Evolutionary conservation across 2,329 filamentous ascomycete genomes (phyloP).

Genomic region (Xylariaceae sp.): DNA sequence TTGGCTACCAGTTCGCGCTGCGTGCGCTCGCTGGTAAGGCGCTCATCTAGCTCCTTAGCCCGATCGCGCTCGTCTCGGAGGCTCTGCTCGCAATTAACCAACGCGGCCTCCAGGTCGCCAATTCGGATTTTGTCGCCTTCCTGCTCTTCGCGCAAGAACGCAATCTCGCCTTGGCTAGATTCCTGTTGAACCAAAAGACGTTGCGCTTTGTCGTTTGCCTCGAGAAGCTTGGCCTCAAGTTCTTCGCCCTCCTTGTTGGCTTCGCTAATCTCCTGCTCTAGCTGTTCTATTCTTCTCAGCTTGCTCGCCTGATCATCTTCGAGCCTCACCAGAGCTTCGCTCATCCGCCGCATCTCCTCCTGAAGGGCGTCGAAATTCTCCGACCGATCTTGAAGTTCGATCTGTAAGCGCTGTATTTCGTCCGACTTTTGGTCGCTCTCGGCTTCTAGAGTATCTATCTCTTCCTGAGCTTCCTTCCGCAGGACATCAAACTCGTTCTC

Average conservation of each 20-base stretch:
- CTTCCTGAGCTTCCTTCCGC: constrained; percentile 65
- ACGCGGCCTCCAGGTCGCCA: constrained; percentile 82
- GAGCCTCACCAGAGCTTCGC: constrained; percentile 80
- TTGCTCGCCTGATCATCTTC: constrained; percentile 89
- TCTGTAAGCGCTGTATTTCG: constrained; percentile 69
- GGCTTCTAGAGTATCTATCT: constrained; percentile 67
- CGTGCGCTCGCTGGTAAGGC: constrained; percentile 77
- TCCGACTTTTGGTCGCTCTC: constrained; percentile 74
- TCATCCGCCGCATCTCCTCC: constrained; percentile 89
- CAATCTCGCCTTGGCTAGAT: constrained; percentile 88
- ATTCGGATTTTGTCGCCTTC: constrained; percentile 98
- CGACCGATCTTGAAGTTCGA: constrained; percentile 73
- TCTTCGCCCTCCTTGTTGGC: constrained; percentile 86
- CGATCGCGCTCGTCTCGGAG: constrained; percentile 86
- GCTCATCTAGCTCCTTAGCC: constrained; percentile 69
- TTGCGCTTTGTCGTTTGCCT: constrained; percentile 85
- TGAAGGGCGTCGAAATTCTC: constrained; percentile 93
- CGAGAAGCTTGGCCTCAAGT: constrained; percentile 79
- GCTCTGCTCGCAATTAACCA: constrained; percentile 77
- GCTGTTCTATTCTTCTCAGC: constrained; percentile 74
- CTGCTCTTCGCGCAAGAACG: constrained; percentile 94
- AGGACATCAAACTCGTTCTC: constrained; percentile 65
- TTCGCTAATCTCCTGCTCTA: constrained; percentile 81
- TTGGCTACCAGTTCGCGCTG: constrained; percentile 86
- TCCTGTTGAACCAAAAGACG: constrained; percentile 89